Base-by-base conservation (phyloP, 805 yeast species). In the Candida suzukii region DNA sequence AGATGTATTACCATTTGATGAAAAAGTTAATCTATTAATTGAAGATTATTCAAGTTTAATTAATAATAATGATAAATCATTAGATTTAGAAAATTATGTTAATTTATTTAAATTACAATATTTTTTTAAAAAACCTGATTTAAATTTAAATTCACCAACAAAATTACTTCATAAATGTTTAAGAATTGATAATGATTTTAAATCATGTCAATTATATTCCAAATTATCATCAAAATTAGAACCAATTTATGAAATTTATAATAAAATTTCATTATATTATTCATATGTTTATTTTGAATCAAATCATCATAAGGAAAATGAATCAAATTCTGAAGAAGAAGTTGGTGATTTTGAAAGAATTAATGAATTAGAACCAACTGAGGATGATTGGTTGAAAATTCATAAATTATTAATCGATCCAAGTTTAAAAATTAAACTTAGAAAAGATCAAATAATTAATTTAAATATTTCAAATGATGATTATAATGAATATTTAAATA, bases 151-250 rank as follows among this genome's bases (percentile, higher is more conserved):
- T 33, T n/a, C 30, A 2, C 29, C 50, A 13, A 35, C 46, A 17
- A 53, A 52, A 38, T 39, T 46, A 24, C 30, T 59, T 31, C 61
- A 60, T 49, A 78, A 74, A 47, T 88, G 97, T 57, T 64, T 91
- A 38, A 78, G 83, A 41, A 71, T 77, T 35, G 91, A 91, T 58
- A 84, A 87, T 59, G 96, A 87, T 46, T 73, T 71, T 48, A 63
- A 63, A 22, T 63, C 60, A 2, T 88, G 95, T 58, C 76, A 79
- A 25, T 62, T 54, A 16, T 52, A 72, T 25, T 73, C 85, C 11
- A 74, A 80, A 49, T 58, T 78, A n/a, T 64, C 64, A 42, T 66
- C 74, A 25, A 74, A 71, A 43, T 61, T 78, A 44, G 60, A 55
- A 30, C 65, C 57, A 42, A 63, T 69, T 32, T 60, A 64, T 44